Evolutionary conservation across 31 red algal genomes (phyloP), one percentile per base, ranked within the genome.

Genomic region (Porphyra umbilicalis): DNA sequence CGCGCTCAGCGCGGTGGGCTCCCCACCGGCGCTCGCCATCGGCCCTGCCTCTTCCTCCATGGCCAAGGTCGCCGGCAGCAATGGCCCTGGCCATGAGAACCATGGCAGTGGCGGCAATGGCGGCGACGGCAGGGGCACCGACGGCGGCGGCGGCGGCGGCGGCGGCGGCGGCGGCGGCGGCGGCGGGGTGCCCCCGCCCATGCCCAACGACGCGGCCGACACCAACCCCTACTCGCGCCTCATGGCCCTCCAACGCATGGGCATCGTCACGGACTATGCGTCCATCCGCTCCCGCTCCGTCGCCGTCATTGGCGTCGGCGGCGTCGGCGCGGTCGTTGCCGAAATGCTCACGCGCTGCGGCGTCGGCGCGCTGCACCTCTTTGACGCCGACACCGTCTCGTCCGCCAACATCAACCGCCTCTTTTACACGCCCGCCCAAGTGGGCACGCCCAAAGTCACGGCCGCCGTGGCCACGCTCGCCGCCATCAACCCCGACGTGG

Each of bases 331-430:
- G 8, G 95, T 97, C 46, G 92, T 90, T 25, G 95, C 95, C 6
- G 95, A 97, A 77, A 97, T 97, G 95, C 91, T 97, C 75, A 94
- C 92, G n/a, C 92, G 95, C 39, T 97, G 91, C 79, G 95, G 95
- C 37, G 90, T 97, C 39, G 95, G 95, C 40, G 88, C 88, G 36
- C 86, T 97, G 6, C 83, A 90, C 75, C 85, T 97, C 30, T 94
- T 97, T 75, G 95, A 97, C 81, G 89, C 90, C 42, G 95, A 97
- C 82, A 94, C 83, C 33, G 95, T 97, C 15, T 88, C 91, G 39
- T 81, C 90, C 10, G 95, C 95, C 20, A 97, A 97, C 78, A 97
- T 97, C 88, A 97, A 97, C 57, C 85, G 95, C n/a, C 85, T 97
- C 20, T 97, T 97, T 79, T 97, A 88, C 79, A 81, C 87, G 46